Evolutionary conservation across 139 green algal species (phyloP).

Genomic region (Chlorella ohadii): DNA sequence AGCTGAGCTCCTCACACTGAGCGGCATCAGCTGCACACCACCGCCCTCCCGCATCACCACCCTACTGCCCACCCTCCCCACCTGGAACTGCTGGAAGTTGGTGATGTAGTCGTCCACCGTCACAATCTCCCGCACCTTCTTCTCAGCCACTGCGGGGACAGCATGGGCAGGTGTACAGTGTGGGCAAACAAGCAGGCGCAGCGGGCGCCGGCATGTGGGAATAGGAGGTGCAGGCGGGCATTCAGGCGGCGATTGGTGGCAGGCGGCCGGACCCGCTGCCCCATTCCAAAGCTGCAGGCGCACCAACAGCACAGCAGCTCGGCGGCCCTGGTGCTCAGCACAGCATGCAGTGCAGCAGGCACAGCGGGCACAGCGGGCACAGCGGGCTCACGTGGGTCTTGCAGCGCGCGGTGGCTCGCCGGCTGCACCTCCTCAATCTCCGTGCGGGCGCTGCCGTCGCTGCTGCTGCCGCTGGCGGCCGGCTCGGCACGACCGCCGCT

Average conservation of each 20-base stretch:
- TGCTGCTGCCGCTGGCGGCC: not conserved
- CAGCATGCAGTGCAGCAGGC: too few species aligned
- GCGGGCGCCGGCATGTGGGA: too few species aligned
- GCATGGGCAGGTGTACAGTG: too few species aligned
- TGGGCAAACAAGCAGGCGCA: too few species aligned
- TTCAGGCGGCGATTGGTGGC: not conserved
- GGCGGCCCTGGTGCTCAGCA: too few species aligned
- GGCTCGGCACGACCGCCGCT: not conserved
- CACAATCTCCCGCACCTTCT: not conserved
- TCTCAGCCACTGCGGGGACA: not conserved
- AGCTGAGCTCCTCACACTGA: too few species aligned
- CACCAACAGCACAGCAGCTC: not conserved
- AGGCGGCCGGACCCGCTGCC: not conserved
- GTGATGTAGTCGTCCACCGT: slow-evolving; percentile 8
- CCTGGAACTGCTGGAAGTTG: slow-evolving; percentile 20
- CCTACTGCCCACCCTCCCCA: too few species aligned
- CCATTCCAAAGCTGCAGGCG: not conserved
- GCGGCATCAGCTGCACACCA: too few species aligned
- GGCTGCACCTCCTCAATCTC: slow-evolving; percentile 29
- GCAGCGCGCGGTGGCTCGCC: not conserved
- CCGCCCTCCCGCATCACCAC: too few species aligned
- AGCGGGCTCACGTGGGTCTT: slow-evolving; percentile 10
- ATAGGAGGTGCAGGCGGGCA: too few species aligned
- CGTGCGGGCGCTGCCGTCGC: not conserved
- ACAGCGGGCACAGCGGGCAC: not conserved